Evolutionary conservation across 495 filamentous ascomycete species (phyloP), one percentile per base, ranked within the genome.

Genomic region (Hamigera avellanea): DNA sequence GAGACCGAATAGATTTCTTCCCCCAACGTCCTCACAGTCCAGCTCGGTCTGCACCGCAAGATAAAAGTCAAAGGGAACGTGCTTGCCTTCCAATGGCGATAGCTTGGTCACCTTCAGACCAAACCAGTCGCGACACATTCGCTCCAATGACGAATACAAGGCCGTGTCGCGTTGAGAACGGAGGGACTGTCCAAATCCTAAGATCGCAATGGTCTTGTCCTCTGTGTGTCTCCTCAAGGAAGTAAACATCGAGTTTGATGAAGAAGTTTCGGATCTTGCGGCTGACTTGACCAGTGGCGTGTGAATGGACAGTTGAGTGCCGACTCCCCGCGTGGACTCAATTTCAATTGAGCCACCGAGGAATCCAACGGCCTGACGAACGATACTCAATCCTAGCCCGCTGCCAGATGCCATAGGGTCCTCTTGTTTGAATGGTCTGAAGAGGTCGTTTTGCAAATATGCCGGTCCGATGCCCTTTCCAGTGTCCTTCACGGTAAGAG

Each of bases 381-480:
- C 54, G n/a, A 61, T 61, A 32, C 49, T 76, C 33, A 85, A 61
- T 0, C 80, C 80, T 3, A 83, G 62, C 5, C 82, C 81, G 12
- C 77, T 79, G n/a, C 82, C 82, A 6, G 72, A 61, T 0, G 69
- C 63, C 15, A 83, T 60, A 1, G 64, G 52, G 39, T 84, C 67
- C 45, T 86, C 81, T 40, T 87, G 82, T 2, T 65, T 66, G 43
- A 86, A 87, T 0, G 81, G 76, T 3, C 65, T 75, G 52, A 78
- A 87, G 0, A 84, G 46, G 14, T 69, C 61, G 23, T 76, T 71
- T 12, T 72, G 69, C 26, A 85, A 26, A 38, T 43, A 58, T 7
- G 45, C 69, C 6, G 68, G 47, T 0, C 66, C 67, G 36, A 87
- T 86, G 6, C 82, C 82, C 23, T 67, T 67, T 6, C 80, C 80